Evolutionary conservation across 2,329 filamentous ascomycete genomes (phyloP).

Genomic region (Ceratocystis cacaofunesta): DNA sequence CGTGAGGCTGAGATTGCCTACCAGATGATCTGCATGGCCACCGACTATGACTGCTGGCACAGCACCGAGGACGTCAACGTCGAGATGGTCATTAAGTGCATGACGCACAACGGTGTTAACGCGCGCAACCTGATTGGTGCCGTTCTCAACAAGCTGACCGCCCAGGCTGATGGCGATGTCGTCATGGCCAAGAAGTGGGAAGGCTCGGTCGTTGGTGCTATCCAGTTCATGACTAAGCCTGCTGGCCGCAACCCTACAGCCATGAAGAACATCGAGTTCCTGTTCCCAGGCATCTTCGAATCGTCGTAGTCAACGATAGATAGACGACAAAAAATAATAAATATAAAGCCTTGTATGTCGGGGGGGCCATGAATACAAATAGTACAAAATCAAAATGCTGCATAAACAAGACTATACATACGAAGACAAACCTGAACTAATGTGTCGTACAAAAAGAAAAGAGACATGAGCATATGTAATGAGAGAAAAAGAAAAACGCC

Average conservation of each 20-base stretch:
- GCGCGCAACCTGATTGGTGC: constrained; percentile 72
- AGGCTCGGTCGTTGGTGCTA: constrained; percentile 60
- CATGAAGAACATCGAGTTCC: constrained; percentile 64
- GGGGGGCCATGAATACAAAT: not conserved
- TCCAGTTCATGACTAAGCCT: constrained; percentile 68
- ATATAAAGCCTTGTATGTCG: not conserved
- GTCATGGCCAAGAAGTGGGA: constrained; percentile 70
- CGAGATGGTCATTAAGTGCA: constrained; percentile 92
- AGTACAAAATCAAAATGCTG: not conserved
- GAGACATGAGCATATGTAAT: not conserved
- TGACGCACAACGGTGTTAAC: constrained; percentile 84
- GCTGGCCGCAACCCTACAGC: constrained; percentile 59
- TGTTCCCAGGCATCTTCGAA: constrained; percentile 63
- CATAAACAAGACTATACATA: constrained; percentile 1
- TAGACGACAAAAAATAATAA: not conserved
- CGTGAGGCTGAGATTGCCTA: constrained; percentile 93
- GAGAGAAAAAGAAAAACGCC: not conserved
- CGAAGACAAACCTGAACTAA: not conserved
- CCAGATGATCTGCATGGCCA: constrained; percentile 98
- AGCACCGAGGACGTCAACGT: constrained; percentile 73
- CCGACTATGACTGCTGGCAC: constrained; percentile 98
- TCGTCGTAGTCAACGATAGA: not conserved
- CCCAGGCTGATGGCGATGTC: constrained; percentile 59
- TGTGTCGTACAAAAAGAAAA: not conserved
- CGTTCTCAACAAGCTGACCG: constrained; percentile 72